These are phyloP conservation scores for Chaetomium sp. DNA, from an alignment of 2,329 filamentous ascomycete genomes.

Conservation along the genomic window DNA sequence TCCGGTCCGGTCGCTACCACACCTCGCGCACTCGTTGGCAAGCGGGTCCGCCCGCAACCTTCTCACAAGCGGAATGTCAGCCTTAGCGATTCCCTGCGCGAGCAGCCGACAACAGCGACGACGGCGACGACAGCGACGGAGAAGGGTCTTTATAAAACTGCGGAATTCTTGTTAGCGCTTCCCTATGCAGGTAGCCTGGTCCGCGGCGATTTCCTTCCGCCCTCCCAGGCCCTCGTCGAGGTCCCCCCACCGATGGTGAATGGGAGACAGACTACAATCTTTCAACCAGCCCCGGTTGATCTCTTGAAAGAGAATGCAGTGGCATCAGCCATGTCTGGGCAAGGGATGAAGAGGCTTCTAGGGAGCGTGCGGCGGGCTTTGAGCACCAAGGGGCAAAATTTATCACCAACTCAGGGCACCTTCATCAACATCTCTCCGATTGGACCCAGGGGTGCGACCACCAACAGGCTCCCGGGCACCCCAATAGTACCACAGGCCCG, in stretches of 20 bases:
- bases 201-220: slow-evolving; percentile 80
- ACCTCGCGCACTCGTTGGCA: slow-evolving; percentile 60
- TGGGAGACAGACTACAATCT: slow-evolving; percentile 57
- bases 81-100: slow-evolving; percentile 79
- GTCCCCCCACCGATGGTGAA: slow-evolving; percentile 56
- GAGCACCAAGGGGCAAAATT: slow-evolving; percentile 58
- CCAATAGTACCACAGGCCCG: slow-evolving; percentile 61
- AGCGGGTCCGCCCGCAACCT: slow-evolving; percentile 57
- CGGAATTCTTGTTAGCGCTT: slow-evolving; percentile 61
- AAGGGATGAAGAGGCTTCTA: slow-evolving; percentile 82
- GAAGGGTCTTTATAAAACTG: slow-evolving; percentile 54
- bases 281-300: slow-evolving; percentile 46
- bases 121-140: too few relatives aligned
- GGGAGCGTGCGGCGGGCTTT: slow-evolving; percentile 83
- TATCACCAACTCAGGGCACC: slow-evolving; percentile 50
- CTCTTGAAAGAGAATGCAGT: slow-evolving; percentile 48
- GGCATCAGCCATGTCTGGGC: slow-evolving; percentile 63
- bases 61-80: slow-evolving; percentile 83
- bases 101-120: slow-evolving; percentile 58
- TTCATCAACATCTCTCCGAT: slow-evolving; percentile 54
- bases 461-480: slow-evolving; percentile 61
- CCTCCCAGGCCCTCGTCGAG: slow-evolving; percentile 78
- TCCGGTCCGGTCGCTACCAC: slow-evolving; percentile 59
- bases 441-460: slow-evolving; percentile 56
- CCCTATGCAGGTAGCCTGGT: slow-evolving; percentile 83